Base-by-base conservation (phyloP, 306 rosid genomes). In the Betula pendula region DNA sequence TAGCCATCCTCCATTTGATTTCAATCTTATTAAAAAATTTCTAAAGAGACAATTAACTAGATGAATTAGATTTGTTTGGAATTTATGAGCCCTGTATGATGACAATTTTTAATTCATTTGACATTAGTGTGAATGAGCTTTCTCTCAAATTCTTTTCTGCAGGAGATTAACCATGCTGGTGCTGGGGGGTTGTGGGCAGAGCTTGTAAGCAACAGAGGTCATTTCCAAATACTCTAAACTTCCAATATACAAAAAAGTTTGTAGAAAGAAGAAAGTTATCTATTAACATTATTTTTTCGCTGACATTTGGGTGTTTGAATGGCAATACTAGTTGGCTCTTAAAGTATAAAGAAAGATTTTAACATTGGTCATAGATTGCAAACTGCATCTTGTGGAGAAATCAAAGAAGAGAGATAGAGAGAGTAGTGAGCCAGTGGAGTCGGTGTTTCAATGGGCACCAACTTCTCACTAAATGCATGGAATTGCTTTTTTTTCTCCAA, bases 141-240 rank as follows among this genome's bases (percentile, higher is more conserved):
- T 13, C 24, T 56, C n/a, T 58, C 19, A 65, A 48, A 31, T 53
- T 17, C 67, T 35, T 50, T 81, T 78, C 63, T 75, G 45, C 83
- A 92, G 97, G 97, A 92, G 86, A 92, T 92, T 27, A 92, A 92
- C 74, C 97, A 92, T 85, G 95, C 97, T 8, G 95, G 95, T 31
- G 93, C 93, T 22, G 97, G 97, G 4, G 95, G 97, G 62, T 62
- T 92, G 71, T 92, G 95, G 95, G 87, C 95, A 17, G 97, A 92
- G 82, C 90, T 90, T 77, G 93, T 89, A 52, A 86, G 75, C 67
- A 90, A 92, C 65, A 82, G 91, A 85, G 97, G 94, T 89, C 44
- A 69, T 78, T 74, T 49, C 76, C 56, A 31, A 77, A 38, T 55
- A 25, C 75, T 35, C 44, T 13, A 11, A 59, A 56, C 48, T 45